Base-by-base conservation (phyloP, 148 eudicot genomes). In the Polygonum aviculare region DNA sequence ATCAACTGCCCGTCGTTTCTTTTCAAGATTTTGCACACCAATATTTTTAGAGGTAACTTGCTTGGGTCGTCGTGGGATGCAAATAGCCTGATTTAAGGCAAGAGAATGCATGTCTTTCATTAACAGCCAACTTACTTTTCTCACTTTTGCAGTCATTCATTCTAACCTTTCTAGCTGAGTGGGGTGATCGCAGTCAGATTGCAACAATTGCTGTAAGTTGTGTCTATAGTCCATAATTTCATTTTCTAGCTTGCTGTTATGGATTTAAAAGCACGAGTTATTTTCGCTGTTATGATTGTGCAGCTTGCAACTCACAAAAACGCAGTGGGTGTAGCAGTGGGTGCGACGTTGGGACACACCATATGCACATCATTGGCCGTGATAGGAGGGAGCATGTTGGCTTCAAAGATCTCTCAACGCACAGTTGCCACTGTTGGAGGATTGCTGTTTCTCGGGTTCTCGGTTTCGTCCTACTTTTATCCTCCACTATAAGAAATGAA, bases 141-240 rank as follows among this genome's bases (percentile, higher is more conserved):
- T 67, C 69, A 26, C 18, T 67, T 31, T 18, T 89, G 93, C 96
- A 95, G 99, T 88, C 99, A 3, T 95, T 95, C 67, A 92, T 95
- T 71, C 88, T 95, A 83, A 95, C 97, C 65, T 95, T 95, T 85
- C 82, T 95, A 72, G 99, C 99, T 12, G 99, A 95, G 79, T 95
- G 99, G 99, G 99, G 99, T 2, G 99, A 95, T 78, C 99, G 97
- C 79, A 95, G 99, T 81, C 99, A 95, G 85, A 95, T 92, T 52
- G 99, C 99, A 12, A 95, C 99, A 74, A 95, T 95, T 85, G 99
- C 99, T 74, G 99, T 95, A 89, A 92, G 97, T 73, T 36, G 41
- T 59, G 21, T 59, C 22, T 59, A 26, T 59, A 35, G 22, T 21
- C 35, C 22, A 59, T 21, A 21, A 59, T 5, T 63, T 12, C 14